Conservation (phyloP, 495 filamentous ascomycete species). For the Cercophora samala region DNA sequence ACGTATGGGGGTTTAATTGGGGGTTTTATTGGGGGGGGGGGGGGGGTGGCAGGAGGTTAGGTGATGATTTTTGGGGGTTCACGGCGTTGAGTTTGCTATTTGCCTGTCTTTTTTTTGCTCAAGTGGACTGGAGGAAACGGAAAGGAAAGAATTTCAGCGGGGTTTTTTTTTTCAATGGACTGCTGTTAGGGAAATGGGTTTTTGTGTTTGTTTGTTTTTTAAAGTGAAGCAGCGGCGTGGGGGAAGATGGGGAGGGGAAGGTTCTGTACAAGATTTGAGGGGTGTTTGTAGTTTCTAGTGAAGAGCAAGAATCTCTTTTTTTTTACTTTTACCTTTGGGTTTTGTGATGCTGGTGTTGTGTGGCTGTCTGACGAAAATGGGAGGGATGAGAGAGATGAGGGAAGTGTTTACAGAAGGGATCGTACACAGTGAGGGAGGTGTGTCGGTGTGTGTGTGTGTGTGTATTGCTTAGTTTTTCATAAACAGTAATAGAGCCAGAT, state of each 20-base stretch:
- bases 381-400: neutral
- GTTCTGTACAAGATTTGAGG: neutral
- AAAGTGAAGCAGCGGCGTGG: neutral
- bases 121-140: neutral
- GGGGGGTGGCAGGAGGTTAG: neutral
- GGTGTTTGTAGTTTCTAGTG: neutral
- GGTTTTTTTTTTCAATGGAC: neutral
- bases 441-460: neutral
- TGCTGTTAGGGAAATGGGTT: neutral
- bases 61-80: neutral
- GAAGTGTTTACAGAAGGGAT: too few species aligned
- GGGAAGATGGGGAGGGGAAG: neutral
- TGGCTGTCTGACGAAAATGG: neutral
- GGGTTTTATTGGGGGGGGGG: neutral
- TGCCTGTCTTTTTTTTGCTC: too few species aligned
- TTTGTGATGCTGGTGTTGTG: conserved; percentile 2
- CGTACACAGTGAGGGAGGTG: neutral
- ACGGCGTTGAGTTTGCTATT: neutral
- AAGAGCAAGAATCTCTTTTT: neutral
- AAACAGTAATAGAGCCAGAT: neutral
- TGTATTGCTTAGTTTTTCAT: neutral
- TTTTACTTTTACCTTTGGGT: conserved; percentile 2
- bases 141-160: neutral
- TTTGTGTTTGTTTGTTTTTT: neutral
- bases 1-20: conserved; percentile 1